phyloP scores from a whole-genome alignment of 768 basidiomycete species.

The Saitozyma sp. region DNA sequence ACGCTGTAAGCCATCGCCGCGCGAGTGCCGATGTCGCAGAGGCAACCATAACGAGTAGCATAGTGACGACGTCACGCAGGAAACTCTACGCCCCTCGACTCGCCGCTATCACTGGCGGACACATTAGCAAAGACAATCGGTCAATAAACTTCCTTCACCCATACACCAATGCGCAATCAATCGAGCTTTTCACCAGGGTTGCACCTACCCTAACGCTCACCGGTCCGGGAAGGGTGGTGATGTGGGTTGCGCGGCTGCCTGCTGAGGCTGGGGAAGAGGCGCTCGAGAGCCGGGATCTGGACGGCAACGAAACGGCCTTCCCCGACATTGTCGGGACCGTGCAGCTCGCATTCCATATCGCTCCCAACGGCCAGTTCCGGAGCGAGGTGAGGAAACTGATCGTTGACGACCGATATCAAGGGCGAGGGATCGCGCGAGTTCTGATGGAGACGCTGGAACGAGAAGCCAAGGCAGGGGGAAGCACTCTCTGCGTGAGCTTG shows the following conservation, averaged over 20 bases:
- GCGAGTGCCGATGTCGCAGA: too few relatives aligned
- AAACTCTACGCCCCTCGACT: too few relatives aligned
- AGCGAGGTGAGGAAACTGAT: constrained; percentile 14
- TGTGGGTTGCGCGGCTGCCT: constrained; percentile 15
- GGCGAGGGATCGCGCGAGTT: constrained; percentile 4
- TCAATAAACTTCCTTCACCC: too few relatives aligned
- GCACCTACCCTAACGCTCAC: neutral
- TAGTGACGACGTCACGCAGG: too few relatives aligned
- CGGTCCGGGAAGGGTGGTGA: constrained; percentile 11
- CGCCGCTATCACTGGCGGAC: too few relatives aligned
- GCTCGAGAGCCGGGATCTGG: constrained; percentile 2
- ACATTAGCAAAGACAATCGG: too few relatives aligned
- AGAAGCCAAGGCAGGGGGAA: too few relatives aligned
- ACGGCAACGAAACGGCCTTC: constrained; percentile 7
- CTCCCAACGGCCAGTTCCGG: constrained; percentile 8
- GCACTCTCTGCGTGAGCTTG: too few relatives aligned
- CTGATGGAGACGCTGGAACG: too few relatives aligned
- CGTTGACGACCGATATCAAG: constrained; percentile 9
- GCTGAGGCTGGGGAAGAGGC: neutral
- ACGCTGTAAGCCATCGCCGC: too few relatives aligned
- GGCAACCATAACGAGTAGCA: too few relatives aligned
- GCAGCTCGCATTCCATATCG: constrained; percentile 11
- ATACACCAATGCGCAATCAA: too few relatives aligned
- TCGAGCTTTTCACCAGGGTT: constrained; percentile 11
- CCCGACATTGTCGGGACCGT: constrained; percentile 10